Conservation (phyloP, 1,284 basidiomycete genomes). For the Trichosporon ovoides region DNA sequence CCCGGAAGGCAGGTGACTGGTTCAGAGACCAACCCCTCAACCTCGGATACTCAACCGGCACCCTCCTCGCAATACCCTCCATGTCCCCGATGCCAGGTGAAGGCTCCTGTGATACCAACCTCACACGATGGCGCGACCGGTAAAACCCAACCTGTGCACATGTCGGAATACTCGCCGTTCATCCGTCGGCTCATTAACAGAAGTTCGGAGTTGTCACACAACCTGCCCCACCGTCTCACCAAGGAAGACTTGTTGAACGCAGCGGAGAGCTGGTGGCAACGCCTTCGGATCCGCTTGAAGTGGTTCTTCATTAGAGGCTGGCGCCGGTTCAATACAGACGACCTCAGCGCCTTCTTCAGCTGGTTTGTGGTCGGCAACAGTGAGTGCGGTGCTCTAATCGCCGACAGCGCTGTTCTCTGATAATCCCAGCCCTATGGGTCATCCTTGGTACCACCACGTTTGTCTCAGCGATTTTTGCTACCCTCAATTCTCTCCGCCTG, state of each 20-base stretch:
- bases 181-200: constrained; percentile 59
- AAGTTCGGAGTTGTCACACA: constrained; percentile 24
- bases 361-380: constrained; percentile 91
- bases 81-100: constrained; percentile 4
- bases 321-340: constrained; percentile 91
- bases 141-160: not conserved
- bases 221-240: constrained; percentile 68
- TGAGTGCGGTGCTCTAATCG: constrained; percentile 21
- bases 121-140: not conserved
- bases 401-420: not conserved
- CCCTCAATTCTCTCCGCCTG: constrained; percentile 79
- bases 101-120: not conserved
- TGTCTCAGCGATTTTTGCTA: constrained; percentile 86
- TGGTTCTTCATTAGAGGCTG: constrained; percentile 98
- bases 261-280: constrained; percentile 82
- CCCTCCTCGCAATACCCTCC: not conserved
- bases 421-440: constrained; percentile 59
- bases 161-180: constrained; percentile 65
- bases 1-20: not conserved
- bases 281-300: constrained; percentile 85
- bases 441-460: constrained; percentile 97
- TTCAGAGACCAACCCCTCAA: not conserved
- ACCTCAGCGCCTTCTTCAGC: constrained; percentile 91
- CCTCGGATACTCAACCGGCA: constrained; percentile 10
- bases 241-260: constrained; percentile 82